These are phyloP conservation scores for Xylaria sp. DNA, from an alignment of 2,329 filamentous ascomycete species.

Conservation along the genomic window DNA sequence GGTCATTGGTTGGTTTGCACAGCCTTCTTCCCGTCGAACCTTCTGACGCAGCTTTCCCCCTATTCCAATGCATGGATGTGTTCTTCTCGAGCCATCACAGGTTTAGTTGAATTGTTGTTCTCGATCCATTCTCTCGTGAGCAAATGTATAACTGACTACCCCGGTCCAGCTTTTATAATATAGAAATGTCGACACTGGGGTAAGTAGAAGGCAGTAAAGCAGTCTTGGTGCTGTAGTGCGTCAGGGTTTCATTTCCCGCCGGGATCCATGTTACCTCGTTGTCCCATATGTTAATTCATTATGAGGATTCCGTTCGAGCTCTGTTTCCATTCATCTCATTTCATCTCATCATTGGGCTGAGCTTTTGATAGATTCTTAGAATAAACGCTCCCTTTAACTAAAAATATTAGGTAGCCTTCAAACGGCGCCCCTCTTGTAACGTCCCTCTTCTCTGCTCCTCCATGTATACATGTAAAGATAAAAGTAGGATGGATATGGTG, in stretches of 20 bases:
- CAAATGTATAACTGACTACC: background rate
- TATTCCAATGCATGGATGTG: background rate
- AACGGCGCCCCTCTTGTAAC: background rate
- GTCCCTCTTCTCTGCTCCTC: background rate
- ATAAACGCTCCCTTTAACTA: too few species aligned
- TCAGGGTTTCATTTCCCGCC: background rate
- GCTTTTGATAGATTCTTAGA: background rate
- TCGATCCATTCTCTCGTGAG: too few species aligned
- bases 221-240: background rate
- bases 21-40: slow-evolving; percentile 2
- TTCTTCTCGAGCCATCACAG: background rate
- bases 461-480: background rate
- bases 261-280: background rate
- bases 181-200: background rate
- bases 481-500: too few species aligned
- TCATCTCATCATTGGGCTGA: background rate
- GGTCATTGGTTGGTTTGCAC: slow-evolving; percentile 30
- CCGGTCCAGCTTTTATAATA: background rate
- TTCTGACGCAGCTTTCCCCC: background rate
- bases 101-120: too few species aligned
- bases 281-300: background rate
- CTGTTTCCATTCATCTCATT: background rate
- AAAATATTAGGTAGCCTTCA: background rate
- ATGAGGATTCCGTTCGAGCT: background rate
- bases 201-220: too few species aligned